A percentile compares a stretch with the other conserved stretches of the same genome.
Evolutionary conservation across 1,139 yeast species (phyloP).

Genomic region (Blastobotrys malaysiensis): DNA sequence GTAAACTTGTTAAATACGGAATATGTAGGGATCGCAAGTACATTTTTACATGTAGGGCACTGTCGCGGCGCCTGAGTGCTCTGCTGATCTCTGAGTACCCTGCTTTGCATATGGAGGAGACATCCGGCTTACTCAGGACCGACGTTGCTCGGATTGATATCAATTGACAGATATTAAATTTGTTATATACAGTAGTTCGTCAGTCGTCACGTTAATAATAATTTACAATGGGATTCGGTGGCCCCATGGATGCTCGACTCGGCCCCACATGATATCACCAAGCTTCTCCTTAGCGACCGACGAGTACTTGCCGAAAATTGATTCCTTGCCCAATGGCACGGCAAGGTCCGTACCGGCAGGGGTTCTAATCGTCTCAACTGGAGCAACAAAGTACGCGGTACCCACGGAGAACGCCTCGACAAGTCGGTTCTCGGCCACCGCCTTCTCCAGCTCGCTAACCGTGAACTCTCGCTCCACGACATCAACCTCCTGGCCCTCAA

Average conservation of each 20-base stretch:
- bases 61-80: no score
- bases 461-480: constrained; percentile 38
- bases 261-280: constrained; percentile 37
- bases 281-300: constrained; percentile 32
- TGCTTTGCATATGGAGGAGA: no score
- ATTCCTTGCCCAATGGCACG: constrained; percentile 33
- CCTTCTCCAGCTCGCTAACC: constrained; percentile 36
- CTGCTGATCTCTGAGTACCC: no score
- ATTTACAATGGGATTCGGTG: constrained; percentile 11
- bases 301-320: constrained; percentile 34
- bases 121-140: no score
- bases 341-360: constrained; percentile 34
- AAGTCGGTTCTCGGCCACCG: constrained; percentile 36
- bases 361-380: constrained; percentile 36
- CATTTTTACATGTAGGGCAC: no score
- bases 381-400: constrained; percentile 42
- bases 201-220: background rate
- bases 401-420: constrained; percentile 43
- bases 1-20: no score
- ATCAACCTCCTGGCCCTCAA: constrained; percentile 26
- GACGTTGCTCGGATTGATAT: no score
- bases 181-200: background rate
- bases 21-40: no score
- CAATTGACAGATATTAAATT: no score
- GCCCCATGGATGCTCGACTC: constrained; percentile 28